These are phyloP conservation scores for Exophiala sp. DNA, from an alignment of 2,329 filamentous ascomycete genomes.

Conservation along the genomic window DNA sequence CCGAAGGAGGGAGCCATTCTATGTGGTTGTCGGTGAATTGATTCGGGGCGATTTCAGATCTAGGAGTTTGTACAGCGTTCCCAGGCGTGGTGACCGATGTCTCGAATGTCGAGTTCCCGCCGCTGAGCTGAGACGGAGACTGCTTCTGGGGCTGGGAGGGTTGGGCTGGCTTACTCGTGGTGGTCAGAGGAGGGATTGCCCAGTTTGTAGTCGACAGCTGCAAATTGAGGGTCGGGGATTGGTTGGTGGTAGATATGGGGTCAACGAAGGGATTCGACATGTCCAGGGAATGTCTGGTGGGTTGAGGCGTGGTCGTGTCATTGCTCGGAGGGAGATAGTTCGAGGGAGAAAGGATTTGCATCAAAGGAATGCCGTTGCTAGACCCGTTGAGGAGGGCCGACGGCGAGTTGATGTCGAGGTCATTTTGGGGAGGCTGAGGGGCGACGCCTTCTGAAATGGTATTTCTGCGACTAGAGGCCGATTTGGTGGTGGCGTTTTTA, in stretches of 20 bases:
- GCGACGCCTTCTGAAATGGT: constrained; percentile 26
- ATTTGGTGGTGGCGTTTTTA: constrained; percentile 33
- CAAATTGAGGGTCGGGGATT: constrained; percentile 12
- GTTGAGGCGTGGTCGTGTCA: constrained; percentile 11
- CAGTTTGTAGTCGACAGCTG: constrained; percentile 13
- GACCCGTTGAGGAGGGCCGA: constrained; percentile 21
- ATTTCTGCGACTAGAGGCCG: constrained; percentile 29
- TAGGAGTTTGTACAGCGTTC: constrained; percentile 19
- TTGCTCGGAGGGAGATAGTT: constrained; percentile 16
- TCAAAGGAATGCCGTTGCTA: constrained; percentile 19
- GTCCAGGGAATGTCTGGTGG: constrained; percentile 16
- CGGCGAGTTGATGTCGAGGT: constrained; percentile 27
- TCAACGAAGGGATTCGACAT: constrained; percentile 17
- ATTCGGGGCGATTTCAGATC: constrained; percentile 18
- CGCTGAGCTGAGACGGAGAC: constrained; percentile 20
- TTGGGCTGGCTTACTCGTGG: constrained; percentile 11
- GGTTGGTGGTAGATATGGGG: constrained; percentile 4
- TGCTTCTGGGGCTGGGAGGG: constrained; percentile 11
- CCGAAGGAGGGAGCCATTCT: constrained; percentile 21
- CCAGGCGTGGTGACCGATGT: constrained; percentile 15
- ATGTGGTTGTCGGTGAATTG: constrained; percentile 15
- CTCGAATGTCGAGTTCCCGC: constrained; percentile 20
- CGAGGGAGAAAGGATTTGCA: constrained; percentile 24
- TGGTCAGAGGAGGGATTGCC: constrained; percentile 14
- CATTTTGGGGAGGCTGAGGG: constrained; percentile 27